phyloP scores from a whole-genome alignment of 2,329 filamentous ascomycete species.

The Xylaria digitata region DNA sequence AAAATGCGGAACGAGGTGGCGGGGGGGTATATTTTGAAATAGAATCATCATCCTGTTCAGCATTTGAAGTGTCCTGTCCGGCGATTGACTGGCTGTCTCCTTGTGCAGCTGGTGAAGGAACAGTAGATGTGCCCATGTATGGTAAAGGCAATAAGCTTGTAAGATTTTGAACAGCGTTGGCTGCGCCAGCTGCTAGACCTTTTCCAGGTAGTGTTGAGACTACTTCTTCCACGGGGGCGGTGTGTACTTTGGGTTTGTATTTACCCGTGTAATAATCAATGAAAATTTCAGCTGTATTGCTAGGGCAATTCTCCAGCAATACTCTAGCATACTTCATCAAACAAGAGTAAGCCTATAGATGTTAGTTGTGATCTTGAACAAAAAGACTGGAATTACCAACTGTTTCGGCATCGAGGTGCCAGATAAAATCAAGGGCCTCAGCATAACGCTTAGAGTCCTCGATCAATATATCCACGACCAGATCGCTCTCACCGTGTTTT shows the following conservation, averaged over 20 bases:
- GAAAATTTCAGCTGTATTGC: conserved; percentile 86
- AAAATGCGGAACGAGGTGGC: conserved; percentile 89
- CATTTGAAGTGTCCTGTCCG: conserved; percentile 63
- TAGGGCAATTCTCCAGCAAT: conserved; percentile 85
- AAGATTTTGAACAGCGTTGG: conserved; percentile 85
- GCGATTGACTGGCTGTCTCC: conserved; percentile 63
- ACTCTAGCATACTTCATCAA: conserved; percentile 96
- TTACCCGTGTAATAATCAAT: conserved; percentile 93
- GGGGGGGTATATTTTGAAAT: conserved; percentile 78
- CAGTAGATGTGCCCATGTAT: conserved; percentile 77
- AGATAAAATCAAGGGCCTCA: conserved; percentile 91
- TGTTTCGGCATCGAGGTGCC: conserved; percentile 81
- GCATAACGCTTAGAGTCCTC: conserved; percentile 93
- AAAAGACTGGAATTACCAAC: conserved; percentile 59
- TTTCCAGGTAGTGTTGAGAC: conserved; percentile 54
- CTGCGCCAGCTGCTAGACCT: conserved; percentile 68
- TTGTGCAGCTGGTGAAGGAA: conserved; percentile 64
- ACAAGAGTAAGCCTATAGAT: conserved; percentile 78
- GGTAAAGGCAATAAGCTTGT: conserved; percentile 85
- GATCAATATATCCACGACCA: conserved; percentile 95
- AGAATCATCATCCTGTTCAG: conserved; percentile 60
- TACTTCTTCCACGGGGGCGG: conserved; percentile 50
- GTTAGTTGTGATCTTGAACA: neutral
- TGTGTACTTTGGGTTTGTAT: conserved; percentile 78
- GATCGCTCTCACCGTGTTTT: conserved; percentile 91